Evolutionary conservation across 345 rosid species (phyloP), one percentile per base, ranked within the genome.

Genomic region (Rhizophora mangle): DNA sequence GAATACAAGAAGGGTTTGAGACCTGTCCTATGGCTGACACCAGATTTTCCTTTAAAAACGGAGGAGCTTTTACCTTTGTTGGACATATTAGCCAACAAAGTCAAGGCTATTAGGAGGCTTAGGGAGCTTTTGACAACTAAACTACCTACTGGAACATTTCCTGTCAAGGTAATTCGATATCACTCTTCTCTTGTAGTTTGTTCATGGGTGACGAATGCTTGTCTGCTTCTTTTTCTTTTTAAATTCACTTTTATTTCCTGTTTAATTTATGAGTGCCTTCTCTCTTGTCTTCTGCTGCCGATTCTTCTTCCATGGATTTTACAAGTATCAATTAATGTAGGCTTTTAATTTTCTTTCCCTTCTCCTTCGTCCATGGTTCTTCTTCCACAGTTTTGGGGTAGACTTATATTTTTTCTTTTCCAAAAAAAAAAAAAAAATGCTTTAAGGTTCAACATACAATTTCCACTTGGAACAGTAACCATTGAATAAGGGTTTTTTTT

Each of bases 61-160:
- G 97, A 95, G 26, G 99, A 95, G 78, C 92, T 95, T 49, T 75
- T 95, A 70, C 99, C 99, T 15, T 83, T 95, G 71, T 92, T 95
- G 29, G 99, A 95, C 80, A 95, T 95, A 82, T 85, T 95, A 72
- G 99, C 98, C 57, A 86, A 95, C 82, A 95, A 95, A 75, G 99
- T 95, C 66, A 95, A 95, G 86, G 98, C 99, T 56, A 65, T 92
- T 74, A 84, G 96, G 88, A 88, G 99, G 76, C 88, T 95, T 32
- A 92, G 99, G 76, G 99, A 95, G 83, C 98, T 95, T 73, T 85
- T 95, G 85, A 92, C 99, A 56, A 92, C 98, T 59, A 92, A 95
- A 79, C 87, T 95, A 59, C 99, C 98, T 32, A 4, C 49, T 32
- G 99, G 98, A 73, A 95, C 98, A 72, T 95, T 95, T 83, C 99